These are phyloP conservation scores for Arthrocladium fulminans DNA, from an alignment of 2,329 filamentous ascomycete species.

Conservation along the genomic window DNA sequence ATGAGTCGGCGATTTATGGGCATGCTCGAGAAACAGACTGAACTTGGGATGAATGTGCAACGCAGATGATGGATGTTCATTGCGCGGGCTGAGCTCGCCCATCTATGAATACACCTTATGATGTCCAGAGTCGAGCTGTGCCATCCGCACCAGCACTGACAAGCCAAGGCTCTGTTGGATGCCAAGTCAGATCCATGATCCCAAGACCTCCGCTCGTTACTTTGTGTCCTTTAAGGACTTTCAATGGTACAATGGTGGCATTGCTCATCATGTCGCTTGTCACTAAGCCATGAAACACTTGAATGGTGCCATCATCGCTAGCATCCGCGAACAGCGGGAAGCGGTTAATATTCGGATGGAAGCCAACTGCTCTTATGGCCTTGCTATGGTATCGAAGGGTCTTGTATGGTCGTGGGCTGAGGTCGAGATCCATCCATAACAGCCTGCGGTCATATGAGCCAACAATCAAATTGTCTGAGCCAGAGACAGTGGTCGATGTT, in stretches of 20 bases:
- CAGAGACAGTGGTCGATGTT: slow-evolving; percentile 72
- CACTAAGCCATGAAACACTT: slow-evolving; percentile 95
- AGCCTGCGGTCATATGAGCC: slow-evolving; percentile 90
- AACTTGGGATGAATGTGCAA: no score
- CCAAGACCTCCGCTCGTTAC: slow-evolving; percentile 69
- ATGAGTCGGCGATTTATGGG: no score
- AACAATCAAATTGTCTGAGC: slow-evolving; percentile 87
- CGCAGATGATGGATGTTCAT: no score
- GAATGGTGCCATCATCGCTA: slow-evolving; percentile 85
- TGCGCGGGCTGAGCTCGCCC: no score
- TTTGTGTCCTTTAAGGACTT: slow-evolving; percentile 84
- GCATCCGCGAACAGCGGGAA: slow-evolving; percentile 87
- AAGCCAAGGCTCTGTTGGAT: slow-evolving; percentile 87
- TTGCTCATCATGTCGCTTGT: slow-evolving; percentile 93
- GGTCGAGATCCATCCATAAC: slow-evolving; percentile 93
- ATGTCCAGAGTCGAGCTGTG: slow-evolving; percentile 78
- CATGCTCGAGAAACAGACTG: no score
- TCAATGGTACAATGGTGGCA: slow-evolving; percentile 89
- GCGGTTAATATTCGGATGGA: slow-evolving; percentile 61
- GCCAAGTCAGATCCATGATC: slow-evolving; percentile 92
- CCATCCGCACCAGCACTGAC: slow-evolving; percentile 92
- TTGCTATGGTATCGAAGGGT: slow-evolving; percentile 90
- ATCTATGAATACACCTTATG: not conserved
- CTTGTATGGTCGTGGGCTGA: slow-evolving; percentile 86
- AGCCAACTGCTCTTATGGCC: slow-evolving; percentile 81